Evolutionary conservation across 2,329 filamentous ascomycete species (phyloP), one percentile per base, ranked within the genome.

Genomic region (Colletotrichum brevisporum): DNA sequence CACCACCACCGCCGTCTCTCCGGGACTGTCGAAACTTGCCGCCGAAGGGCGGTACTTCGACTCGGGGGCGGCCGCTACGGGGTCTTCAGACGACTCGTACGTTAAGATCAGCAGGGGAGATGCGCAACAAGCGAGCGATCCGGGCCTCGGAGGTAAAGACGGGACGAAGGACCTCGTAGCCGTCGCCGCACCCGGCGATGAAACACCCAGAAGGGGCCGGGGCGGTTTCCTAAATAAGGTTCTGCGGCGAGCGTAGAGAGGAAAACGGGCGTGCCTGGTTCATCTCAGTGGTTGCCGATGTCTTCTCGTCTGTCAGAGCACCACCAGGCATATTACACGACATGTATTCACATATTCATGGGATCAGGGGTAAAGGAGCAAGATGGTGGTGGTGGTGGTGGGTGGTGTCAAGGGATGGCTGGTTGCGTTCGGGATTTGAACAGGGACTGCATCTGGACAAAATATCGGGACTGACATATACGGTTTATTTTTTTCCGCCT

Each of bases 211-310:
- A 62, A 73, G 75, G 41, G 75, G 79, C 16, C 75, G 78, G 27
- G 75, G 75, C 16, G 75, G 76, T 24, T 68, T 81, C 57, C 73
- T 82, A 21, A 79, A 76, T 48, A 81, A 81, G 74, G 77, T 81
- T 71, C 80, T 81, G 52, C 74, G 79, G 58, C 75, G 77, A 62
- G 69, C 70, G 67, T 76, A 52, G 54, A 31, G 36, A n/a, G 27
- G 18, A 50, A 36, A 54, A 45, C 59, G 59, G 59, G 50, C 59
- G 50, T 36, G 39, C 31, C 31, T 36, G 59, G 51, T 63, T 55
- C 60, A 56, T 55, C 52, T 62, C 57, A 60, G 57, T 43, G 41
- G 41, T 6, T 43, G 13, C 15, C 16, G 6, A 6, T n/a, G 41
- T 43, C 41, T 43, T 5, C 15, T 45, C 45, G 47, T 50, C 12